Base-by-base conservation (phyloP, 1,284 basidiomycete species). In the Ceratorhiza oryzae-sativae region DNA sequence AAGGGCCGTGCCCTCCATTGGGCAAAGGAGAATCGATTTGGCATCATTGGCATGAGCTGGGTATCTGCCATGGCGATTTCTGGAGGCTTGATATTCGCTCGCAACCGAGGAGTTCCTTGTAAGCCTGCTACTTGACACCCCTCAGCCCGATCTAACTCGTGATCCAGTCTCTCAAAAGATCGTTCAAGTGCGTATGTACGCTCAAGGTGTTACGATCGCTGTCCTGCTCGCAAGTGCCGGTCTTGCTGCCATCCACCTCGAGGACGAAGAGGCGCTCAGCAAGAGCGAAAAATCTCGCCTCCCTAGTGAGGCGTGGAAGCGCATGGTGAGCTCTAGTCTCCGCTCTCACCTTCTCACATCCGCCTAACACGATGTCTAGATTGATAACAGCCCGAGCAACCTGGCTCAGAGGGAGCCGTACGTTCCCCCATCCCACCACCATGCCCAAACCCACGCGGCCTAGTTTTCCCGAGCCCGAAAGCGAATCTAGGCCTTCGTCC, bases 231-330 rank as follows among this genome's bases (percentile, higher is more conserved):
- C 65, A 12, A 68, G 65, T 23, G 65, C 65, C n/a, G 65, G 65
- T 23, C 65, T 68, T 15, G 49, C 65, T 8, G 65, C 65, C 18
- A 68, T 68, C 27, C 65, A 68, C 65, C 34, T 68, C 12, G 48
- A 51, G 0, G 77, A 76, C 41, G 86, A 88, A 55, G 77, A 82
- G 30, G 89, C 90, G 72, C 78, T 83, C 10, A 86, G 85, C 74
- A 88, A 84, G 76, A 86, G 87, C 71, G 87, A 82, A 76, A 82
- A 83, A 55, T 32, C 65, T 45, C 65, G 65, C 41, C 51, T 36
- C 10, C 65, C 65, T 32, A 51, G 65, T 23, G 65, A 68, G 65
- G 65, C 65, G 36, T 68, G 65, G 65, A 68, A 68, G 56, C 65
- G 20, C 36, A 68, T 68, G 65, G 65, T 68, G 39, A 68, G 65